These are phyloP conservation scores for Rhododendron molle DNA, from an alignment of 148 eudicot species.

Conservation along the genomic window DNA sequence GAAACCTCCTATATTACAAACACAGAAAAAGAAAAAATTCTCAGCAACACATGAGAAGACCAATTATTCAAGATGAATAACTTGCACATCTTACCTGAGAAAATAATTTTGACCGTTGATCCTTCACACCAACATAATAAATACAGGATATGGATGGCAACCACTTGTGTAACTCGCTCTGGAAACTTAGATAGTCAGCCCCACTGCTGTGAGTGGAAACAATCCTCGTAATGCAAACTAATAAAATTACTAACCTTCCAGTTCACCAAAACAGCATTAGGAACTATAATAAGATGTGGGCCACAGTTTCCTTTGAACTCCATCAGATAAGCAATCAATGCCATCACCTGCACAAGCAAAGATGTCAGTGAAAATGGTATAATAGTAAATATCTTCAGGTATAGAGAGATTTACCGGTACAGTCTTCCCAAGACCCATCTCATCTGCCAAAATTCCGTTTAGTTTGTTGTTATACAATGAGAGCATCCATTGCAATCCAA, in stretches of 20 bases:
- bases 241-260: slow-evolving; percentile 67
- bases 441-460: slow-evolving; percentile 99
- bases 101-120: slow-evolving; percentile 77
- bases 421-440: slow-evolving; percentile 99
- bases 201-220: slow-evolving; percentile 6
- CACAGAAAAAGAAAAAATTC: neutral
- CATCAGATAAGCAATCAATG: slow-evolving; percentile 92
- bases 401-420: slow-evolving; percentile 58
- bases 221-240: neutral
- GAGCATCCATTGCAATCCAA: slow-evolving; percentile 99
- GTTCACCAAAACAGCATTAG: slow-evolving; percentile 95
- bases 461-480: slow-evolving; percentile 94
- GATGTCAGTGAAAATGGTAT: neutral
- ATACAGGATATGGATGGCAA: slow-evolving; percentile 86
- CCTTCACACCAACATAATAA: slow-evolving; percentile 82
- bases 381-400: neutral
- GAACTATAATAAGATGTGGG: slow-evolving; percentile 93
- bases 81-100: slow-evolving; percentile 60
- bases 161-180: slow-evolving; percentile 93
- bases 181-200: slow-evolving; percentile 19
- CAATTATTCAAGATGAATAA: slow-evolving; percentile 11
- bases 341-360: slow-evolving; percentile 64
- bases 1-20: slow-evolving; percentile 70
- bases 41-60: slow-evolving; percentile 7
- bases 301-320: slow-evolving; percentile 96